Conservation (phyloP, 805 yeast genomes). For the Candida anglica region DNA sequence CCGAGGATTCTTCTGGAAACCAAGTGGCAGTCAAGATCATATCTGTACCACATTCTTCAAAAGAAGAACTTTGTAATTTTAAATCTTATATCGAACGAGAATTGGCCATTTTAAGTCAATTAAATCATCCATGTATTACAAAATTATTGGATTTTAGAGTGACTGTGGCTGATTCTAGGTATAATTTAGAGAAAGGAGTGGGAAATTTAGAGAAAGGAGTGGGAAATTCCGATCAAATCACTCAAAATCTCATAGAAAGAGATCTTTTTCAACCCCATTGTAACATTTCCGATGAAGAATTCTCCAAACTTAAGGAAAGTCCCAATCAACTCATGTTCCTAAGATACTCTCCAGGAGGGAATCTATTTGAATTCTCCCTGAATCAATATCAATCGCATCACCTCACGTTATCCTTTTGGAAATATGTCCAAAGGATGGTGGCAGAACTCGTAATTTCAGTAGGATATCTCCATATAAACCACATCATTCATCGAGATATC, state of each 20-base stretch:
- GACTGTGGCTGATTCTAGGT: too few species aligned
- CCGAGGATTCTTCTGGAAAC: slow-evolving; percentile 16
- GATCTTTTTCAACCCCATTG: neutral
- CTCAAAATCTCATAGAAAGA: neutral
- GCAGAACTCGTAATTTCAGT: slow-evolving; percentile 71
- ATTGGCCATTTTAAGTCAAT: slow-evolving; percentile 52
- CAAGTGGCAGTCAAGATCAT: slow-evolving; percentile 70
- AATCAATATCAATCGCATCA: slow-evolving; percentile 26
- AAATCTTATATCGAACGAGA: slow-evolving; percentile 54
- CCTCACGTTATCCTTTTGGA: slow-evolving; percentile 46
- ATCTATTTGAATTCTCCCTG: slow-evolving; percentile 57
- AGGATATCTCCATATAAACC: slow-evolving; percentile 60
- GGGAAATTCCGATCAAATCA: neutral
- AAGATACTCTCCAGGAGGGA: slow-evolving; percentile 84
- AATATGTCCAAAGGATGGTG: slow-evolving; percentile 56
- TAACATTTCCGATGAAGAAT: slow-evolving; percentile 2
- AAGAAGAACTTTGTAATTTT: slow-evolving; percentile 23
- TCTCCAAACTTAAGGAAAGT: neutral
- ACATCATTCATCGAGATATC: slow-evolving; percentile 85
- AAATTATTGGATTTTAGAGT: slow-evolving; percentile 50
- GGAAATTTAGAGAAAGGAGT: slow-evolving; percentile 17
- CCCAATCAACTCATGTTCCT: slow-evolving; percentile 50
- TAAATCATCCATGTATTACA: slow-evolving; percentile 67
- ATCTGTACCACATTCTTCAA: slow-evolving; percentile 27
- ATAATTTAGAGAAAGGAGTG: slow-evolving; percentile 19